Base-by-base conservation (phyloP, 75 land plant species). In the Selaginella tamariscina region DNA sequence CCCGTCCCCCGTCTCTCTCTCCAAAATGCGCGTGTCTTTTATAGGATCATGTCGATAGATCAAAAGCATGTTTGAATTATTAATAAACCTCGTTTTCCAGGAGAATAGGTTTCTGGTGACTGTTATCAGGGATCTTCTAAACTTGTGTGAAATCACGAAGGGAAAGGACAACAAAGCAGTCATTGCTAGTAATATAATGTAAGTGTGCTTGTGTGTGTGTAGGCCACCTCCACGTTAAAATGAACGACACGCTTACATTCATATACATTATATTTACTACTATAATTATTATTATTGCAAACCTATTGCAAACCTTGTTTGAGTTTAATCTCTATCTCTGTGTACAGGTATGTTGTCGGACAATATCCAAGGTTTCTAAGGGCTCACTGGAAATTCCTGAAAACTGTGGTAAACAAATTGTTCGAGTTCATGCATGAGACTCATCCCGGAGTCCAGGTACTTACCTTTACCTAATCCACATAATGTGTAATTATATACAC, bases 361-460 rank as follows among this genome's bases (percentile, higher is more conserved):
- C 99, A 95, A 68, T 95, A 95, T 59, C 99, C 97, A 55, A 80
- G 82, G 49, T 95, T 95, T 72, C 56, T 91, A 55, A 77, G 98
- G 65, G 98, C 98, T 5, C 98, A 89, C 32, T 93, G 98, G 98
- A 93, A 93, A 71, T 89, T 93, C 74, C 71, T 93, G 66, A 93
- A 93, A 70, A 86, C 98, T 22, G 95, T 93, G 56, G 97, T 95
- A 32, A 95, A 91, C 65, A 95, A 91, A 76, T 78, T 91, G 70
- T 95, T 95, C 76, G 99, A 95, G 82, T 95, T 95, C 72, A 95
- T 95, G 99, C 97, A 95, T 68, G 93, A 95, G 65, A 95, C 99
- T 18, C 99, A 95, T 81, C 99, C 99, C 0, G 97, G 97, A 32
- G 99, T 95, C 32, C 97, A 91, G 97, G 79, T 71, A 70, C 1